Evolutionary conservation across 2,329 filamentous ascomycete genomes (phyloP), one percentile per base, ranked within the genome.

Genomic region (Diplocarpon rosae): DNA sequence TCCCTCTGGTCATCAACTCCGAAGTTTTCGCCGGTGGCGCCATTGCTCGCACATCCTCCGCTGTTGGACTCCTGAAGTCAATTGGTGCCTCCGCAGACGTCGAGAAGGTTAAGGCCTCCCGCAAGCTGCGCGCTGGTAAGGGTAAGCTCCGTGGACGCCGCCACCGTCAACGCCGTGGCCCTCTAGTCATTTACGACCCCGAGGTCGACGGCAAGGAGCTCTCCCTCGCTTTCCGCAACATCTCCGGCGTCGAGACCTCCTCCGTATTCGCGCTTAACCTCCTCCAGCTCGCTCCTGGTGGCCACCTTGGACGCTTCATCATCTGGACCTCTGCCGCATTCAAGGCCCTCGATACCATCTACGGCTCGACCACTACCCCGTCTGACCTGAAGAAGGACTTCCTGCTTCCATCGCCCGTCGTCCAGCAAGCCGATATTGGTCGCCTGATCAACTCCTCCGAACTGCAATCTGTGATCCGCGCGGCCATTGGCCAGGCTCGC

Each of bases 361-460:
- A 98, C 77, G 90, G 90, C 68, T 83, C 84, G 66, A 93, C 88
- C 67, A 92, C 85, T 64, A 75, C 80, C 68, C 79, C 90, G 59
- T 90, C 89, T 39, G 82, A 84, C 55, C 82, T 94, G 65, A 98
- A 98, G 88, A 93, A 92, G 76, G 90, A 98, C 79, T 98, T 92
- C 85, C 78, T 95, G 64, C 82, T 98, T 59, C 92, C 92, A 57
- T 84, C 83, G 64, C 89, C 90, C 75, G 69, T 93, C 60, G 85
- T 98, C 67, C 78, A 84, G 64, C 90, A 98, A 78, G 80, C 92
- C 66, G 92, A 98, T 66, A 82, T 98, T 62, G 80, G 80, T 73
- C 92, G 93, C 71, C 80, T 98, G 65, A 98, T 98, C 84, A 98
- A 98, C 87, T 90, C 84, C 65, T 88, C 86, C 64, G 92, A 98